Conservation (phyloP, 2,329 filamentous ascomycete species). For the Paraphoma sp. region DNA sequence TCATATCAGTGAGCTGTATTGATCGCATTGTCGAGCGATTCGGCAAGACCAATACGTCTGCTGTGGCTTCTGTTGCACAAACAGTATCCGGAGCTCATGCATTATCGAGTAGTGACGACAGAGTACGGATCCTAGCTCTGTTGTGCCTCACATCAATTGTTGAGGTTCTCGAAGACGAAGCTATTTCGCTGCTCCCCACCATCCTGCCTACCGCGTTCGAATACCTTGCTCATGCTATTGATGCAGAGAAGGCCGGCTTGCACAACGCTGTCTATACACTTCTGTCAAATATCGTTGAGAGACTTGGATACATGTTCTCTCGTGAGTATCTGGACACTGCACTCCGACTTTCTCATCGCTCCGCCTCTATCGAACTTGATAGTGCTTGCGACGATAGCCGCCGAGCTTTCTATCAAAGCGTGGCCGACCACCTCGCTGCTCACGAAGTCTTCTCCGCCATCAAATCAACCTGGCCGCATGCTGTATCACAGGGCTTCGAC, state of each 20-base stretch:
- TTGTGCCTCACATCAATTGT: conserved; percentile 88
- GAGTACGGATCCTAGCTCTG: conserved; percentile 81
- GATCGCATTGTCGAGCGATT: conserved; percentile 95
- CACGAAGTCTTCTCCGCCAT: conserved; percentile 78
- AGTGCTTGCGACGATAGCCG: conserved; percentile 70
- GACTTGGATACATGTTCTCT: conserved; percentile 89
- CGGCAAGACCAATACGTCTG: conserved; percentile 85
- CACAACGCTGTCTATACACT: conserved; percentile 86
- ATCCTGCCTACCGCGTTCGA: conserved; percentile 75
- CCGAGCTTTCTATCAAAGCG: conserved; percentile 71
- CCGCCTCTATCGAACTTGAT: conserved; percentile 68
- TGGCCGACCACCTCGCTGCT: conserved; percentile 79
- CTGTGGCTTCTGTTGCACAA: conserved; percentile 75
- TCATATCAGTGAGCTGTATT: conserved; percentile 85
- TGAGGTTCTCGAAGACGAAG: conserved; percentile 84
- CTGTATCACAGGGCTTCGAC: conserved; percentile 66
- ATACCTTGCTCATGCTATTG: conserved; percentile 72
- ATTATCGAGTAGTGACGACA: conserved; percentile 74
- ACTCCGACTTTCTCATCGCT: conserved; percentile 74
- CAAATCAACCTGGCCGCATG: conserved; percentile 73
- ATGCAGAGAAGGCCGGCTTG: conserved; percentile 64
- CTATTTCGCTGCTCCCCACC: conserved; percentile 81
- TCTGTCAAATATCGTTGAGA: conserved; percentile 77
- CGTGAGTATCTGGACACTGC: conserved; percentile 75
- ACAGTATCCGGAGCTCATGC: conserved; percentile 79